These are phyloP conservation scores for Boletus bicolor DNA, from an alignment of 768 basidiomycete species.

Conservation along the genomic window DNA sequence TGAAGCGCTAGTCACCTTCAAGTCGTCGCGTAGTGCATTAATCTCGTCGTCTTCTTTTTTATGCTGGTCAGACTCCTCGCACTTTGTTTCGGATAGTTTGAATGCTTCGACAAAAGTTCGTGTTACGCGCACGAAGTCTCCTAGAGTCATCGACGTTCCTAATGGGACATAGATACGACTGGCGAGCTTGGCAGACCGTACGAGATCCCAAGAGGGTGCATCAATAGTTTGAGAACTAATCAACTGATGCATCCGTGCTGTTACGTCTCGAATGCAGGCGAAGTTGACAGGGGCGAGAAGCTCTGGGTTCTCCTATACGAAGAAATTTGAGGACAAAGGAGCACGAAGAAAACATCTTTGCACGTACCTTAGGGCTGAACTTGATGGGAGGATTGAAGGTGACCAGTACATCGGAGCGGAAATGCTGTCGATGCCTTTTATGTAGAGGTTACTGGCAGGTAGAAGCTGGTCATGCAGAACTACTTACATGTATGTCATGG, in stretches of 20 bases:
- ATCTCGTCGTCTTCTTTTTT: conserved; percentile 29
- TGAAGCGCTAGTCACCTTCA: conserved; percentile 47
- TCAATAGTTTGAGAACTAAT: conserved; percentile 79
- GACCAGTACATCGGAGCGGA: conserved; percentile 84
- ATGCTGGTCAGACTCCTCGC: conserved; percentile 24
- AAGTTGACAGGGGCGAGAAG: conserved; percentile 67
- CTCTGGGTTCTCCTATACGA: conserved; percentile 60
- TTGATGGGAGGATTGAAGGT: conserved; percentile 71
- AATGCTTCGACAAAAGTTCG: conserved; percentile 76
- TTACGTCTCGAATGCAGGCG: conserved; percentile 54
- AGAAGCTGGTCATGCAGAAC: neutral
- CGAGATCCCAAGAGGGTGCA: conserved; percentile 79
- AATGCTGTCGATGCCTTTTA: conserved; percentile 77
- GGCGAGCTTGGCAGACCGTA: conserved; percentile 73
- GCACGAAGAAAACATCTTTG: neutral
- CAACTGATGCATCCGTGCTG: conserved; percentile 58
- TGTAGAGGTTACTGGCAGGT: neutral
- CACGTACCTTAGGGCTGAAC: conserved; percentile 57
- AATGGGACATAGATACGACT: conserved; percentile 81
- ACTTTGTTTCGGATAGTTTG: conserved; percentile 40
- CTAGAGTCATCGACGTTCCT: conserved; percentile 82
- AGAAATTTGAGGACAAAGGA: neutral
- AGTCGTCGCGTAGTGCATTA: conserved; percentile 43
- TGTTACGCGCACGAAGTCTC: conserved; percentile 77
- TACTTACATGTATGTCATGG: conserved; percentile 75